Evolutionary conservation across 2,329 filamentous ascomycete species (phyloP).

Genomic region (Xylaria sp.): DNA sequence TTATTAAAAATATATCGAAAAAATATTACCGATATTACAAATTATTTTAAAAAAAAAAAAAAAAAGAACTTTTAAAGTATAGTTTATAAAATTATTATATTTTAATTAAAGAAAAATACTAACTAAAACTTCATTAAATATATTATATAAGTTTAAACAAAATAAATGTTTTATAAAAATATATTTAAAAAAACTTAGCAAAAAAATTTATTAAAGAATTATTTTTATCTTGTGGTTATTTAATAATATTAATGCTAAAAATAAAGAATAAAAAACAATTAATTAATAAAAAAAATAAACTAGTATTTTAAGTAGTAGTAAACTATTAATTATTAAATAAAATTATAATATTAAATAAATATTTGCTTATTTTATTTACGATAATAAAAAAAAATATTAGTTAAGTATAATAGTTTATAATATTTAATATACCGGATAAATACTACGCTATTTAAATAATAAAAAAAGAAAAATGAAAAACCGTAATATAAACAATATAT

Average conservation of each 20-base stretch:
- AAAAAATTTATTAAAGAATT: neutral
- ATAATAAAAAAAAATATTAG: neutral
- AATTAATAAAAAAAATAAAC: neutral
- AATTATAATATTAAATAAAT: neutral
- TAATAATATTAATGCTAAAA: neutral
- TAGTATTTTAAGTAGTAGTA: neutral
- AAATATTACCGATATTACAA: neutral
- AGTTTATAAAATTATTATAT: neutral
- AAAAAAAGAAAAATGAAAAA: neutral
- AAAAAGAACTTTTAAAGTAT: neutral
- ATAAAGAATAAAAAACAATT: neutral
- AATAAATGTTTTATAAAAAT: neutral
- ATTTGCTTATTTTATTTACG: neutral
- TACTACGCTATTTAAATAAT: slow-evolving; percentile 9
- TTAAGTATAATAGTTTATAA: slow-evolving; percentile 13
- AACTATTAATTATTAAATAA: neutral
- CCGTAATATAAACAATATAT: slow-evolving; percentile 10
- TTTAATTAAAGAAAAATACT: neutral
- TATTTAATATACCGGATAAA: slow-evolving; percentile 15
- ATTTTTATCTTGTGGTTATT: neutral
- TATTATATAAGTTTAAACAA: neutral
- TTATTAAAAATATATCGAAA: neutral
- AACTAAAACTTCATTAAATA: neutral
- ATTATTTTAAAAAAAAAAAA: slow-evolving; percentile 1
- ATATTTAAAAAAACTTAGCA: neutral